Evolutionary conservation across 192 early-diverging fungal species (phyloP).

Genomic region (Paraglomus brasilianum): DNA sequence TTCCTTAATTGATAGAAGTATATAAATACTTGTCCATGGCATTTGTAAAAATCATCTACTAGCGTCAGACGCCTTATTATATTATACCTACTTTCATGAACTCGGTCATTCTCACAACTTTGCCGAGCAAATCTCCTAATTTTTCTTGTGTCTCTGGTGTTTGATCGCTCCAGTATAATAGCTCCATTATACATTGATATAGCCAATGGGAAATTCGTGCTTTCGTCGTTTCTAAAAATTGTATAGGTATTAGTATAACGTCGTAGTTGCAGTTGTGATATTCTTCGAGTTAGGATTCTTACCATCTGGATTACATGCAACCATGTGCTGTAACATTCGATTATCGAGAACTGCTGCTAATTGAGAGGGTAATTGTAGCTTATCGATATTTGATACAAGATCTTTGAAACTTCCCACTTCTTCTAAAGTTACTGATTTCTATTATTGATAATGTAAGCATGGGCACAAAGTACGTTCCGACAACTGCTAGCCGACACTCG

Average conservation of each 20-base stretch:
- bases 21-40: too few species aligned
- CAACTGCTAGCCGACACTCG: not conserved
- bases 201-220: slow-evolving; percentile 47
- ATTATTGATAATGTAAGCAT: not conserved
- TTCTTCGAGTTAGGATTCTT: slow-evolving; percentile 25
- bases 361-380: slow-evolving; percentile 49
- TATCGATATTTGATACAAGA: slow-evolving; percentile 46
- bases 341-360: slow-evolving; percentile 46
- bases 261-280: too few species aligned
- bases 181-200: slow-evolving; percentile 48
- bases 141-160: slow-evolving; percentile 27
- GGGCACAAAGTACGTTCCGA: not conserved
- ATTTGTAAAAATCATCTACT: too few species aligned
- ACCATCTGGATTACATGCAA: slow-evolving; percentile 41
- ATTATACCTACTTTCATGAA: slow-evolving; percentile 49
- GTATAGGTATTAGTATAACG: not conserved
- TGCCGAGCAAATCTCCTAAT: slow-evolving; percentile 39
- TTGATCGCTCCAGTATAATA: slow-evolving; percentile 46
- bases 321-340: slow-evolving; percentile 50
- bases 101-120: slow-evolving; percentile 39
- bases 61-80: too few species aligned
- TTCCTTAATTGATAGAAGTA: slow-evolving; percentile 33
- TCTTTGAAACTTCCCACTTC: slow-evolving; percentile 43
- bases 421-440: slow-evolving; percentile 38
- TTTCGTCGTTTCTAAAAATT: slow-evolving; percentile 33